These are phyloP conservation scores for Basidiobolus heterosporus DNA, from an alignment of 371 early-diverging fungal genomes.

Conservation along the genomic window DNA sequence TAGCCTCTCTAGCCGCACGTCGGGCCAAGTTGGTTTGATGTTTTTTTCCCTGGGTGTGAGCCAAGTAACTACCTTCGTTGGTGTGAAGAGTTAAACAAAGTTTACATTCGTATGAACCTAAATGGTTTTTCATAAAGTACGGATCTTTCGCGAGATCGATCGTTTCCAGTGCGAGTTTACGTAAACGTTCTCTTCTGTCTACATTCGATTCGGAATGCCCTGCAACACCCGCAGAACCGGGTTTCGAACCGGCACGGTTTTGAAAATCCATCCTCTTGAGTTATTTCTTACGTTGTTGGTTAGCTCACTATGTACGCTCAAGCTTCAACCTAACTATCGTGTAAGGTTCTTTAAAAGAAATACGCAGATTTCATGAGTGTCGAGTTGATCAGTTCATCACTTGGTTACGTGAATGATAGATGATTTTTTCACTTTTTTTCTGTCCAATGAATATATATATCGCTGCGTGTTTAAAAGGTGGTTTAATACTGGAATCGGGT, in stretches of 20 bases:
- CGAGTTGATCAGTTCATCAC: no score
- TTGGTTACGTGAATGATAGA: no score
- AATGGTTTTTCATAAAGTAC: constrained; percentile 93
- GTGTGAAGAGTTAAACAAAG: constrained; percentile 86
- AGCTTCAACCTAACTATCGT: no score
- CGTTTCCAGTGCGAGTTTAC: constrained; percentile 88
- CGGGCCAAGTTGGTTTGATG: constrained; percentile 91
- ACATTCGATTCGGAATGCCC: constrained; percentile 73
- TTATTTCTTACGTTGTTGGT: not conserved
- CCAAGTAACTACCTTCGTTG: constrained; percentile 91
- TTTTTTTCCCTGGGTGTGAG: constrained; percentile 97
- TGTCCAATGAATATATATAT: no score
- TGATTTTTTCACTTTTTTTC: no score
- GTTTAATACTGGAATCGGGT: no score
- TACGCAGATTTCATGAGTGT: no score
- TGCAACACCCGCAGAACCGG: constrained; percentile 80
- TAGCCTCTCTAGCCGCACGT: constrained; percentile 80
- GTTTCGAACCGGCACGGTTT: constrained; percentile 64
- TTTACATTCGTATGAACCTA: constrained; percentile 95
- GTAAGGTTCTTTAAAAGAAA: no score
- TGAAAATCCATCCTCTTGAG: constrained; percentile 41
- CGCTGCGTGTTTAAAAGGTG: no score
- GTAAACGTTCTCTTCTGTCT: constrained; percentile 86
- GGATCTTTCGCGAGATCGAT: constrained; percentile 95
- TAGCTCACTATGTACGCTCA: no score